Base-by-base conservation (phyloP, 441 rosid species). In the Pelargonium australe region DNA sequence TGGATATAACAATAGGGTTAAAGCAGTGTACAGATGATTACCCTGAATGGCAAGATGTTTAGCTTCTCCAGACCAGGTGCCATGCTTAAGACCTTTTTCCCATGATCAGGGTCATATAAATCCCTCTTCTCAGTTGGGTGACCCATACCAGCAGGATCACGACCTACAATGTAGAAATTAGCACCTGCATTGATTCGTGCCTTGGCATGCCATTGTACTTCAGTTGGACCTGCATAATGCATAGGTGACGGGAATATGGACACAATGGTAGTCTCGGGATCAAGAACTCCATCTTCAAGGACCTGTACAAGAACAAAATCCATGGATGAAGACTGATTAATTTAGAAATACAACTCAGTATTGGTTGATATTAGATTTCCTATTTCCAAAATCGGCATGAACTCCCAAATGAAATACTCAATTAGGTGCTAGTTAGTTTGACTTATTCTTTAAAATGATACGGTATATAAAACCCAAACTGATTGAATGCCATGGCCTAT, bases 181-280 rank as follows among this genome's bases (percentile, higher is more conserved):
- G 98, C 97, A 61, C 98, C 98, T 0, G 98, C 97, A 72, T 91
- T 94, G 72, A 94, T 91, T 75, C 98, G 85, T 68, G 96, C 95
- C 80, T 94, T 91, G 45, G 98, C 98, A 37, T 94, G 97, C 98
- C 98, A 94, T 75, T 94, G 98, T 73, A 94, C 98, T 85, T 94
- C 97, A 0, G 98, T 91, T 16, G 99, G 98, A 72, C 98, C 98
- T 41, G 95, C 96, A 72, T 94, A 94, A 78, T 88, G 97, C 97
- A 94, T 94, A 4, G 99, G 99, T 51, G 96, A 94, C 1, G 99
- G 97, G 80, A 94, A 94, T 69, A 94, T 91, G 5, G 98, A 91
- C 70, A 94, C 93, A 9, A 94, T 89, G 2, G 97, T 94, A 1
- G 97, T 94, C 77, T 91, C 97, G 11, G 98, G 98, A 85, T 91